Evolutionary conservation across 805 yeast species (phyloP).

Genomic region (Pichia paraexigua): DNA sequence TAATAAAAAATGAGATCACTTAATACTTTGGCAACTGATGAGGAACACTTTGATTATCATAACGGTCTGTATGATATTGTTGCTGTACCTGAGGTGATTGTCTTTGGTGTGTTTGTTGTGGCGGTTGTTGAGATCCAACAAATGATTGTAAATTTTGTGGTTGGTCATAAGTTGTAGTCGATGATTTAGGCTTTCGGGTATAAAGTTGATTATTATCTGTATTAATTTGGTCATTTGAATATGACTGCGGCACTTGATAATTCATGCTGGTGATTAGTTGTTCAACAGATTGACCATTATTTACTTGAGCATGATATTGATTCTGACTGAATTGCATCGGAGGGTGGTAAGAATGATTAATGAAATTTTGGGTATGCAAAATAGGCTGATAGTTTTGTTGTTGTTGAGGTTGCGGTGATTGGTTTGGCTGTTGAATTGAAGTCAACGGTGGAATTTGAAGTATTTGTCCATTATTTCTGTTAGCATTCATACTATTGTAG

Average conservation of each 20-base stretch:
- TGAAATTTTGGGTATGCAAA: neutral
- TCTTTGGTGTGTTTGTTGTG: neutral
- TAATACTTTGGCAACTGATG: neutral
- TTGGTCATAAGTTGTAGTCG: neutral
- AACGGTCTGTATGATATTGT: neutral
- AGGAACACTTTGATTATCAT: neutral
- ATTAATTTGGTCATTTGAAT: neutral
- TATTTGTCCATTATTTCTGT: neutral
- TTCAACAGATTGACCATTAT: neutral
- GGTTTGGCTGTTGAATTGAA: neutral
- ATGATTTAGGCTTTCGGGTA: neutral
- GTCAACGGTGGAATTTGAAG: neutral
- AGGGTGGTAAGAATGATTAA: neutral
- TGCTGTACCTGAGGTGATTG: too few relatives aligned
- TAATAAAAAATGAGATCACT: neutral
- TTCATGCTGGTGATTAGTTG: neutral
- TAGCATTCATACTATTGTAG: conserved; percentile 3
- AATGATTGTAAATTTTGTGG: neutral
- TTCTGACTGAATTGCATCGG: neutral
- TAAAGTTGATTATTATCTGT: neutral
- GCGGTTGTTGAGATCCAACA: neutral
- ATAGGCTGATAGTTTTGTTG: neutral
- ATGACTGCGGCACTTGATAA: neutral
- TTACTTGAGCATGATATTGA: neutral
- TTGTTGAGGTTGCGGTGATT: neutral